phyloP scores from a whole-genome alignment of 768 basidiomycete species.

The Amanita jacksonii region DNA sequence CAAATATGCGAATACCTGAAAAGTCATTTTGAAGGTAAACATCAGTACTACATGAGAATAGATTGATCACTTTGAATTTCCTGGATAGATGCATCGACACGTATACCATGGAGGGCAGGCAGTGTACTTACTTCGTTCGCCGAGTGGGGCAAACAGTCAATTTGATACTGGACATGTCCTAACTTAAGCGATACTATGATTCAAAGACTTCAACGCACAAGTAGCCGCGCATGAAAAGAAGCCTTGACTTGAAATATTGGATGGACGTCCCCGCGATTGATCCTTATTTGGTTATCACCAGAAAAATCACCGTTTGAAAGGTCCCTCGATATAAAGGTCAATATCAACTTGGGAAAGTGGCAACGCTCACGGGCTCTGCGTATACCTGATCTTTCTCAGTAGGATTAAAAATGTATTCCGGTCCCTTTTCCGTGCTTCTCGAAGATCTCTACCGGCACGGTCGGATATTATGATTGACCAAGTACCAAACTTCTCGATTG shows the following conservation, averaged over 20 bases:
- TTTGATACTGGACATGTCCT: constrained; percentile 31
- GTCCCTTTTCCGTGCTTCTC: constrained; percentile 36
- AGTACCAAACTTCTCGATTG: constrained; percentile 48
- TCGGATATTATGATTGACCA: constrained; percentile 56
- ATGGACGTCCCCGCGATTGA: constrained; percentile 34
- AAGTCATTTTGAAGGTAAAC: not conserved
- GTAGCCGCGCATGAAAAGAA: constrained; percentile 38
- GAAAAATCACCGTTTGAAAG: constrained; percentile 65
- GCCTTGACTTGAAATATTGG: constrained; percentile 67
- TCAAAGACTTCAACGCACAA: constrained; percentile 28
- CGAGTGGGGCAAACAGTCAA: constrained; percentile 35
- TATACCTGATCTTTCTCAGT: constrained; percentile 61
- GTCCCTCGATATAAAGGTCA: constrained; percentile 32
- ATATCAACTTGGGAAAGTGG: not conserved
- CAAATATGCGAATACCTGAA: constrained; percentile 27
- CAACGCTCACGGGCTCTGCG: too few relatives aligned
- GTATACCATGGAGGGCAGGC: not conserved
- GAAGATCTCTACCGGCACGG: constrained; percentile 38
- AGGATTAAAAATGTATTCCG: constrained; percentile 40
- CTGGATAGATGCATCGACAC: constrained; percentile 1
- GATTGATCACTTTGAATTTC: constrained; percentile 20
- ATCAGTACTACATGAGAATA: not conserved
- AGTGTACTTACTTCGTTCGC: constrained; percentile 21
- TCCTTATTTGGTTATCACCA: constrained; percentile 53
- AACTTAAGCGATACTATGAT: not conserved